Base-by-base conservation (phyloP, 73 alveolate genomes). In the Halteria grandinella region DNA sequence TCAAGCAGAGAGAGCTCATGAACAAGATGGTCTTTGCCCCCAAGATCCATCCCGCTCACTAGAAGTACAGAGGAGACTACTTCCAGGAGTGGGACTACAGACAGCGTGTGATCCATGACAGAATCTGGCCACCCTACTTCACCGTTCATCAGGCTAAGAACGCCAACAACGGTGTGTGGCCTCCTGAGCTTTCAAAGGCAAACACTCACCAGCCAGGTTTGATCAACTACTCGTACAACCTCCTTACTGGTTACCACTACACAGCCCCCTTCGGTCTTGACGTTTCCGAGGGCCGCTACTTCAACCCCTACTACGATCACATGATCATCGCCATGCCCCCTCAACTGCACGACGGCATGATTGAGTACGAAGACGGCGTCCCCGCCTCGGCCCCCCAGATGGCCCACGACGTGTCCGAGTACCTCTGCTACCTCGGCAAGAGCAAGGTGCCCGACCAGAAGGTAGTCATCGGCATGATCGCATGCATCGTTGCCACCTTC, bases 371-470 rank as follows among this genome's bases (percentile, higher is more conserved):
- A 0, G 98, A 93, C 69, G 98, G 98, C n/a, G 91, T 97, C 29
- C 97, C 97, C 17, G 92, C 95, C 37, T 89, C 97, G 25, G 91
- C 97, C n/a, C 98, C 98, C 11, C 93, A 93, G 64, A 93, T 93
- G 98, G 98, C 98, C 55, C 94, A 90, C 72, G 98, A 93, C 82
- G 98, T 93, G 53, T 79, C 98, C 18, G 96, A 93, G 54, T 93
- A 88, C 84, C 85, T 93, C 27, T 62, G 74, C 69, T 93, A 81
- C 86, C 50, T 91, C 74, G 84, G 93, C 41, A 79, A 93, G 79
- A 74, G 40, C 29, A 84, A 66, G 72, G 86, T 39, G 25, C 93
- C 93, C 47, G 93, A 84, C 57, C 27, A 49, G 11, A 84, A 84
- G 86, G 88, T 84, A 36, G 70, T 84, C 45, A 27, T 84, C 40